phyloP scores from a whole-genome alignment of 306 rosid species.

The Prunus kanzakura region DNA sequence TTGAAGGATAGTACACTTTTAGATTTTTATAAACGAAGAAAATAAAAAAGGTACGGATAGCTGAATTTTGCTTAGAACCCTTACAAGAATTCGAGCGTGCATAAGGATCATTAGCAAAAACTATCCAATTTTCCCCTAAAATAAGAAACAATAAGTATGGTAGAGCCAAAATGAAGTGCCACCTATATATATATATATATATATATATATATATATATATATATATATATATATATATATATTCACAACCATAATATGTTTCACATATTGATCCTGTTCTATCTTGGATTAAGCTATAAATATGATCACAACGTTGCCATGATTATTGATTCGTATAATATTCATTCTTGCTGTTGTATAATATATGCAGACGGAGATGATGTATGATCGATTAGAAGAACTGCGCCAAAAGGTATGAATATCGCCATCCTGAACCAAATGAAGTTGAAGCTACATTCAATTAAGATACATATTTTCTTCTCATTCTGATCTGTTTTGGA shows the following conservation, averaged over 20 bases:
- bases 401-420: conserved; percentile 50
- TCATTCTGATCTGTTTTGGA: background rate
- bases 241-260: background rate
- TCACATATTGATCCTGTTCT: background rate
- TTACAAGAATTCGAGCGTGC: too few relatives aligned
- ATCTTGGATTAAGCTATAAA: background rate
- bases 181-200: too few relatives aligned
- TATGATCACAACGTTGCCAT: background rate
- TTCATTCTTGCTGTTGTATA: background rate
- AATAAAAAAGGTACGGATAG: too few relatives aligned
- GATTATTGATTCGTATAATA: too few relatives aligned
- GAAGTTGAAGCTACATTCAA: background rate
- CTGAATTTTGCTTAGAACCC: too few relatives aligned
- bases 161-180: background rate
- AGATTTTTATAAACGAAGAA: too few relatives aligned
- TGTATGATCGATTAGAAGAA: conserved; percentile 45
- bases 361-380: conserved; percentile 42
- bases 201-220: too few relatives aligned
- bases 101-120: too few relatives aligned
- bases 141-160: too few relatives aligned
- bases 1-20: too few relatives aligned
- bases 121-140: too few relatives aligned
- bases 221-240: background rate
- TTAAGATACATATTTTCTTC: background rate
- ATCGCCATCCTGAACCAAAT: background rate